A percentile compares a stretch with the other conserved stretches of the same genome.
Conservation (phyloP, 306 rosid species). For the Echinosophora koreensis region DNA sequence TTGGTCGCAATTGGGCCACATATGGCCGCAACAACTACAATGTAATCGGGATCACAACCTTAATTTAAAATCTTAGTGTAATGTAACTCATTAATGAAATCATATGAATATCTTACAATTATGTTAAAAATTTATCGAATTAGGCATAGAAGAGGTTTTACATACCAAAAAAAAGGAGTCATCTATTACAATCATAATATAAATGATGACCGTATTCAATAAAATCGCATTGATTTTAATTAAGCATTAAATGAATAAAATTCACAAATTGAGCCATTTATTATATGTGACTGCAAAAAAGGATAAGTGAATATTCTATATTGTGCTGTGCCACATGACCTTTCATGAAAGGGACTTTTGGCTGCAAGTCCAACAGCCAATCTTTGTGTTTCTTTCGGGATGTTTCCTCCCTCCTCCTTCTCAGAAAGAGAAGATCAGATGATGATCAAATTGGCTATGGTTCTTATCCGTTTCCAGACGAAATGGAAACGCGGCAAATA, state of each 20-base stretch:
- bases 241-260: not conserved
- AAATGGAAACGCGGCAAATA: slow-evolving; percentile 53
- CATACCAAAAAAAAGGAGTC: too few relatives aligned
- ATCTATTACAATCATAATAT: too few relatives aligned
- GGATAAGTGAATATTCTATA: not conserved
- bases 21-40: too few relatives aligned
- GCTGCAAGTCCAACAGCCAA: not conserved
- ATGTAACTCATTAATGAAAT: not conserved
- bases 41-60: too few relatives aligned
- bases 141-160: not conserved
- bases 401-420: not conserved
- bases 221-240: not conserved
- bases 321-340: not conserved
- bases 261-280: not conserved
- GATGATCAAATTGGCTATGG: not conserved
- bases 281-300: slow-evolving; percentile 14
- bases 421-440: not conserved
- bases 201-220: too few relatives aligned
- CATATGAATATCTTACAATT: not conserved
- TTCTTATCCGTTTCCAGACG: slow-evolving; percentile 37
- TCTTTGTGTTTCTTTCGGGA: not conserved
- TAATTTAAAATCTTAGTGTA: too few relatives aligned
- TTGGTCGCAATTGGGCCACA: too few relatives aligned
- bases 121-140: not conserved
- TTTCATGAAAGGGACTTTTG: slow-evolving; percentile 19